Base-by-base conservation (phyloP, 2,329 filamentous ascomycete species). In the Blumeria hordei region DNA sequence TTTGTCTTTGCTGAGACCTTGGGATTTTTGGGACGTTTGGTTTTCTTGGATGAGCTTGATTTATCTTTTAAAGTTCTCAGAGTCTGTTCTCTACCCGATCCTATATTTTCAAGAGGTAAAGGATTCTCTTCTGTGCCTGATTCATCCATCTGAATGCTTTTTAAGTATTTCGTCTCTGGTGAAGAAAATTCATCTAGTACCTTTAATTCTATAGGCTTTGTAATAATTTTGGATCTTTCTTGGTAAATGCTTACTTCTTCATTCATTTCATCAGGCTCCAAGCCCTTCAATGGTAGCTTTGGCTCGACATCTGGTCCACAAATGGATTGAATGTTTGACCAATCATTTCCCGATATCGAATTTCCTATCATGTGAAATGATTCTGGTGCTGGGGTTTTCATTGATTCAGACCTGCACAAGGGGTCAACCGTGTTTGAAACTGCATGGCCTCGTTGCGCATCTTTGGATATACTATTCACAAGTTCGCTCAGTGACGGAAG, bases 41-140 rank as follows among this genome's bases (percentile, higher is more conserved):
- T 5, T 56, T 52, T 6, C n/a, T 55, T 18, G 21, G 16, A 14
- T 18, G 35, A 7, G 58, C 57, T 34, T 53, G 55, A 1, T 59
- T 55, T 12, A 41, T 37, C 39, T 62, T 63, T 53, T 64, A 64
- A 4, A 57, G 43, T 34, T 60, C 56, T 4, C 21, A 28, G 21
- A 28, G 2, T 28, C 21, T 28, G 21, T 28, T 28, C 21, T 28
- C 21, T 28, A 2, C 21, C 21, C 21, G 21, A 28, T 4, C 21
- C 21, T 28, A 4, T 2, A 28, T 28, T 28, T 28, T 28, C 21
- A 28, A 2, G 5, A 59, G 53, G 34, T 61, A 62, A 37, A 56
- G 57, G 34, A 28, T 35, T 21, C 43, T 54, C 14, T 60, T 57
- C 18, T 57, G 56, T 12, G 51, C 28, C 36, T 54, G 55, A 41